Conservation (phyloP, 2,329 filamentous ascomycete species). For the Bipolaris victoriae region DNA sequence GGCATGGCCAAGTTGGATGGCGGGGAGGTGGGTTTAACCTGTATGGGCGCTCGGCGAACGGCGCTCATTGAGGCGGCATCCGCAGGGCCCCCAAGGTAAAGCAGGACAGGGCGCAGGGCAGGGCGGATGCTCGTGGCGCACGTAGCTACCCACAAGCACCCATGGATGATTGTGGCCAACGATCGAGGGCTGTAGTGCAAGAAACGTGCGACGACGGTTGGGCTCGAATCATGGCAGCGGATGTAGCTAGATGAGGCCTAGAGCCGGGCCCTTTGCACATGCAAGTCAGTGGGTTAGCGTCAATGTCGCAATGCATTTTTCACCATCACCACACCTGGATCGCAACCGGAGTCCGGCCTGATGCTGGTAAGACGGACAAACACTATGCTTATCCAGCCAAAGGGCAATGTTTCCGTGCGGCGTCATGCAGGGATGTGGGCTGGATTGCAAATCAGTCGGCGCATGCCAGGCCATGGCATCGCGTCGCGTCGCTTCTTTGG, state of each 20-base stretch:
- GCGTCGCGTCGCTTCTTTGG: constrained; percentile 16
- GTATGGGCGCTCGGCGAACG: constrained; percentile 35
- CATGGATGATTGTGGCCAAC: constrained; percentile 27
- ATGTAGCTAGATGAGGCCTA: constrained; percentile 26
- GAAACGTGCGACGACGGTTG: constrained; percentile 33
- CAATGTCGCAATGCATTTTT: constrained; percentile 18
- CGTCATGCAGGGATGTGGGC: background rate
- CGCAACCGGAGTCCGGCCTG: constrained; percentile 7
- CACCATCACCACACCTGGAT: constrained; percentile 10
- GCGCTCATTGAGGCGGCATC: constrained; percentile 24
- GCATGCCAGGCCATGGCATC: background rate
- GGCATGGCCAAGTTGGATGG: constrained; percentile 36
- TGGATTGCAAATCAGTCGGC: constrained; percentile 2
- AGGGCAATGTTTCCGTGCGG: too few relatives aligned
- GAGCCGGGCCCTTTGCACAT: constrained; percentile 13
- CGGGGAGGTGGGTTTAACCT: constrained; percentile 27
- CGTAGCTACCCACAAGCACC: constrained; percentile 12
- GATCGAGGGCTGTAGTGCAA: constrained; percentile 27
- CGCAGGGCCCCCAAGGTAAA: constrained; percentile 7
- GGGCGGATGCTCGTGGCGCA: constrained; percentile 4
- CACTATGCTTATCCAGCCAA: too few relatives aligned
- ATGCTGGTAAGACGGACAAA: background rate
- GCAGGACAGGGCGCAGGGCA: constrained; percentile 15
- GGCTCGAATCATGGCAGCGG: constrained; percentile 29
- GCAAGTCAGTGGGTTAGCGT: constrained; percentile 13